A percentile compares a stretch with the other conserved stretches of the same genome.
Conservation (phyloP, 2,329 filamentous ascomycete genomes). For the Madurella mycetomatis region DNA sequence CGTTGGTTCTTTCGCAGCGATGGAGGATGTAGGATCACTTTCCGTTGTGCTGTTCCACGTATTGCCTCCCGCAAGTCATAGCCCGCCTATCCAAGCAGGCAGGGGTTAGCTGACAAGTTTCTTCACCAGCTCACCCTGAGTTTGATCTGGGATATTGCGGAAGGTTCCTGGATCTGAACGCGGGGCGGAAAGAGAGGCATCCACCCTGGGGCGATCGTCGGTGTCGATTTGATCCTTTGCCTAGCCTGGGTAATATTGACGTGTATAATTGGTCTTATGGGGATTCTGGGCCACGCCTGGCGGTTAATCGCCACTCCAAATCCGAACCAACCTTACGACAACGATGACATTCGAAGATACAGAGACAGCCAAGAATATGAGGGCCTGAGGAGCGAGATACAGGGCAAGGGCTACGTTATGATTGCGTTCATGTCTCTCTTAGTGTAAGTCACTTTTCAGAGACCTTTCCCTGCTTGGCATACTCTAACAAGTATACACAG, state of each 20-base stretch:
- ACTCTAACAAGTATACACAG: too few relatives aligned
- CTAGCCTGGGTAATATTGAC: slow-evolving; percentile 7
- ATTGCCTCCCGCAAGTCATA: background rate
- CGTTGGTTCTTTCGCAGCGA: background rate
- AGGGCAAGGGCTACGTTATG: too few relatives aligned
- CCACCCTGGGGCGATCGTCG: slow-evolving; percentile 29
- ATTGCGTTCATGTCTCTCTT: too few relatives aligned
- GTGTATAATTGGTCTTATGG: too few relatives aligned
- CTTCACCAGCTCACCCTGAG: background rate
- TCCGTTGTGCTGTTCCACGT: background rate
- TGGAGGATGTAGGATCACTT: background rate
- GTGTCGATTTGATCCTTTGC: slow-evolving; percentile 14
- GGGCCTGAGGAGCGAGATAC: too few relatives aligned
- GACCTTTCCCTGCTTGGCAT: too few relatives aligned
- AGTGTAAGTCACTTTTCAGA: too few relatives aligned
- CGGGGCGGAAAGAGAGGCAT: slow-evolving; percentile 21
- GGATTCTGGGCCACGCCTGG: too few relatives aligned
- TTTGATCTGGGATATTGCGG: slow-evolving; percentile 10
- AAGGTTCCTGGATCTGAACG: slow-evolving; percentile 9
- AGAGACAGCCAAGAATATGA: too few relatives aligned
- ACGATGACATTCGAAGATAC: too few relatives aligned
- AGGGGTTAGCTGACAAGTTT: background rate
- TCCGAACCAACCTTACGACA: too few relatives aligned
- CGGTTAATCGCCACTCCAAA: too few relatives aligned
- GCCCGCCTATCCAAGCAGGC: background rate